Evolutionary conservation across 805 yeast genomes (phyloP).

Genomic region (Myxozyma lipomycoides): DNA sequence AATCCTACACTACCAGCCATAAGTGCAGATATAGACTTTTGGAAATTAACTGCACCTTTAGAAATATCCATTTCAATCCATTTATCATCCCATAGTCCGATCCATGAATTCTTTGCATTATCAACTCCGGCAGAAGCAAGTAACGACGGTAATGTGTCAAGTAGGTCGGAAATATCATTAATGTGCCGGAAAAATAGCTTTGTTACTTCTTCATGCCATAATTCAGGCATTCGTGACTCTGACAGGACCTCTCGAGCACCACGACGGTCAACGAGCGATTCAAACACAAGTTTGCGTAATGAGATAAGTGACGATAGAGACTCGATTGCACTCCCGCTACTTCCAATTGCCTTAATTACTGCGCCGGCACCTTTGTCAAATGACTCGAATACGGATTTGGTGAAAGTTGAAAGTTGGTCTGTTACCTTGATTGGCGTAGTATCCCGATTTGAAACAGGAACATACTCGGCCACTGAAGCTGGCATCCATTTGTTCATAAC

Average conservation of each 20-base stretch:
- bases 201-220: background rate
- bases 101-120: background rate
- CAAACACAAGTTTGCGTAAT: constrained; percentile 12
- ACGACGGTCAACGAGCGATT: constrained; percentile 9
- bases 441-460: background rate
- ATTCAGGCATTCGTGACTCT: background rate
- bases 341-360: background rate
- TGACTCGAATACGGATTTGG: background rate
- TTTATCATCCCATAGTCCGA: constrained; percentile 19
- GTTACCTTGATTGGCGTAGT: background rate
- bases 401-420: constrained; percentile 2
- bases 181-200: background rate
- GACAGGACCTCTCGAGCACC: constrained; percentile 1
- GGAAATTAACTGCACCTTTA: constrained; percentile 20
- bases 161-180: background rate
- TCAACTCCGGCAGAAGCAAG: background rate
- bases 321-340: background rate
- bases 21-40: constrained; percentile 11
- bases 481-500: constrained; percentile 14
- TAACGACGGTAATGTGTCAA: background rate
- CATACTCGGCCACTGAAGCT: background rate
- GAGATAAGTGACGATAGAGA: constrained; percentile 4
- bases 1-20: constrained; percentile 7
- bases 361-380: constrained; percentile 10
- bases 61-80: constrained; percentile 24